A percentile compares a stretch with the other conserved stretches of the same genome.
These are phyloP conservation scores for Beauveria rudraprayagi DNA, from an alignment of 2,329 filamentous ascomycete genomes.

Conservation along the genomic window DNA sequence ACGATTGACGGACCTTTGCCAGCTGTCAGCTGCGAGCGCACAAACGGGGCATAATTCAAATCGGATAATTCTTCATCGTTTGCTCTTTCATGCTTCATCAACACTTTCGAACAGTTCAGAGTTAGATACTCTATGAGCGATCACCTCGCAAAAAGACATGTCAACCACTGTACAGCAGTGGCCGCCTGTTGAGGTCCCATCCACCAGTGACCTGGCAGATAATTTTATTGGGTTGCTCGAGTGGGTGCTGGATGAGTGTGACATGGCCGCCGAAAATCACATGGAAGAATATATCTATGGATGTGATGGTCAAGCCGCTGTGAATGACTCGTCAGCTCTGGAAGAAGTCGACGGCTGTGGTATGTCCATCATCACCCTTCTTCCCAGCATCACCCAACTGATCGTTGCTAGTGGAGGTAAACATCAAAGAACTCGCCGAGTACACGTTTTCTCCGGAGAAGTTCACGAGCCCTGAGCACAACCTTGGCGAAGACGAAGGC, in stretches of 20 bases:
- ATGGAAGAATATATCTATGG: neutral
- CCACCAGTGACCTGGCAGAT: neutral
- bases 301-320: neutral
- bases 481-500: too few relatives aligned
- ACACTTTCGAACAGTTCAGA: neutral
- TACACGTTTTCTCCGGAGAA: neutral
- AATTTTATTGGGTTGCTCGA: neutral
- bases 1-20: neutral
- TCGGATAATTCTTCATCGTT: neutral
- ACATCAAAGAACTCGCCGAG: neutral
- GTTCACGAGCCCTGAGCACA: too few relatives aligned
- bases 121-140: neutral
- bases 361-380: neutral
- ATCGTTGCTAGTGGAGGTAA: neutral
- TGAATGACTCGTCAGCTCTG: neutral
- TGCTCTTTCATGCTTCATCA: neutral
- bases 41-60: neutral
- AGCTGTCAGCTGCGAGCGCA: slow-evolving; percentile 1
- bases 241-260: slow-evolving; percentile 2
- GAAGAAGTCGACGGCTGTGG: neutral
- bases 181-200: neutral
- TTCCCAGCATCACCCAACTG: neutral
- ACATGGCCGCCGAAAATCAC: neutral
- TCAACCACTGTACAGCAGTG: neutral
- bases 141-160: neutral